Base-by-base conservation (phyloP, 2,329 filamentous ascomycete species). In the Nothophoma quercina region DNA sequence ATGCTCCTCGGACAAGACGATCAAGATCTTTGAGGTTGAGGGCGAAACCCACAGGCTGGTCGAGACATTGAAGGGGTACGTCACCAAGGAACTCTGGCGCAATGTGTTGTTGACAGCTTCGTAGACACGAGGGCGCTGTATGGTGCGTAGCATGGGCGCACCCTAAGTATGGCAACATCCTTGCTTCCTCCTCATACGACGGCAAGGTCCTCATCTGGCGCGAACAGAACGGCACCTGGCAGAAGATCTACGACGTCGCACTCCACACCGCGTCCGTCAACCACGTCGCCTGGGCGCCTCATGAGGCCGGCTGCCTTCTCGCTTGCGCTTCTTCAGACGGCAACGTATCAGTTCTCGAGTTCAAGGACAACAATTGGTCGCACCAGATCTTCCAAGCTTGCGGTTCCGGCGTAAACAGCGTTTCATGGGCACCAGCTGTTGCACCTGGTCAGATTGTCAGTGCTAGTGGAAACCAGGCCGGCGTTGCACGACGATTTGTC, bases 181-280 rank as follows among this genome's bases (percentile, higher is more conserved):
- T 99, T 56, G 95, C 95, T 49, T 96, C 91, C 58, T 91, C 92
- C 43, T 91, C 90, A 62, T 99, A 97, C 80, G 95, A 99, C 77
- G 95, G 93, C 77, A 96, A 96, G 78, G 93, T 99, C 62, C 87
- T 98, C 75, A 96, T 99, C 82, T 99, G 93, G 92, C 91, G 93
- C 75, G 95, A 99, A 78, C 88, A 93, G 75, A 65, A 67, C 33
- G 67, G 64, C 58, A 61, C 64, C 53, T 82, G 79, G 79, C 89
- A 92, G 69, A 88, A 89, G 72, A 91, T 97, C 75, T 96, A 95
- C 80, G 91, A 96, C 70, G 96, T 96, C 72, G 88, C 90, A 58
- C 85, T 93, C 47, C 93, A 98, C 85, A 96, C 93, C 75, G 93
- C 93, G 41, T 95, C 89, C 43, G 95, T 99, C 69, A 99, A 99